phyloP scores from a whole-genome alignment of 805 yeast genomes.

The Saccharomycopsis fodiens region DNA sequence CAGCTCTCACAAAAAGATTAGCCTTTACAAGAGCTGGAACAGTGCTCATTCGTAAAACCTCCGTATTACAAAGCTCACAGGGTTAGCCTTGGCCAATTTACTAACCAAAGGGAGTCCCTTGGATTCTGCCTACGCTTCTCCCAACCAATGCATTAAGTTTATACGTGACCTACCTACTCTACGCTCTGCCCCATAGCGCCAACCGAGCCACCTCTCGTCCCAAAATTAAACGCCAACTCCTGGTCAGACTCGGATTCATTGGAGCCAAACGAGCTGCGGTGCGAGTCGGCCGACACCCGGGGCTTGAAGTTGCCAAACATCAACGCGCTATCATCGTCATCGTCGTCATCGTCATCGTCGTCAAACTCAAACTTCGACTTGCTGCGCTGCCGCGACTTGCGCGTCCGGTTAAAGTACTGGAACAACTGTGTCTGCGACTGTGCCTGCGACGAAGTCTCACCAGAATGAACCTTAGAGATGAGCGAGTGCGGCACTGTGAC shows the following conservation, averaged over 20 bases:
- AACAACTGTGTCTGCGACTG: conserved; percentile 10
- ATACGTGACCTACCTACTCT: no score
- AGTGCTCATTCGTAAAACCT: no score
- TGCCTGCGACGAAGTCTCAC: conserved; percentile 3
- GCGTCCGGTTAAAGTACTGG: background rate
- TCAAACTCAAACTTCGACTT: conserved; percentile 7
- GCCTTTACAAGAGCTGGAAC: no score
- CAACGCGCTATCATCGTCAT: conserved; percentile 2
- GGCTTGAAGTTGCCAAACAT: background rate
- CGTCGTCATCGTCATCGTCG: conserved; percentile 6
- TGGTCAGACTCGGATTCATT: conserved; percentile 12
- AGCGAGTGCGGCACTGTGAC: conserved; percentile 19
- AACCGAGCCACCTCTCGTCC: background rate
- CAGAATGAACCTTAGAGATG: conserved; percentile 9
- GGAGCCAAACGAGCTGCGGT: background rate
- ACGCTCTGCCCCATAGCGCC: no score
- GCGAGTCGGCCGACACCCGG: background rate
- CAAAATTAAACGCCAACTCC: conserved; percentile 11
- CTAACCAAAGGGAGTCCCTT: no score
- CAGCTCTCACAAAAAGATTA: no score
- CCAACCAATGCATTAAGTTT: no score
- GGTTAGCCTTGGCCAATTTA: no score
- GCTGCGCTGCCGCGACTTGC: background rate
- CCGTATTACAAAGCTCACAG: no score
- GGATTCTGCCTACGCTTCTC: no score